phyloP scores from a whole-genome alignment of 257 asterid genomes.

The Gentiana straminea region DNA sequence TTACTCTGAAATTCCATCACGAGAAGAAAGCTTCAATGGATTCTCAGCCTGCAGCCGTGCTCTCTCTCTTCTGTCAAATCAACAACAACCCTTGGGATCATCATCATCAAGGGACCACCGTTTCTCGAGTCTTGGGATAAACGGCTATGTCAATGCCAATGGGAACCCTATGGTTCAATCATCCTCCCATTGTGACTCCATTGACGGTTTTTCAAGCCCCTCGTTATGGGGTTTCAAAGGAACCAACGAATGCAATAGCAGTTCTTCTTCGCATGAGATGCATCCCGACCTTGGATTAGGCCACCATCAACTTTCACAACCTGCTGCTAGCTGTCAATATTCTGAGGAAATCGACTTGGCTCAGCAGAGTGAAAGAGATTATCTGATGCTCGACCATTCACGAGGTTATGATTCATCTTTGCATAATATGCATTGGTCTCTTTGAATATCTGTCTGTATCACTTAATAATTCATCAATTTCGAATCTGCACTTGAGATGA shows the following conservation, averaged over 20 bases:
- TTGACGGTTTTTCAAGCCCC: constrained; percentile 26
- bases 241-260: constrained; percentile 20
- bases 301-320: constrained; percentile 45
- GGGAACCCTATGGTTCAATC: constrained; percentile 36
- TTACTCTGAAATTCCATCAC: constrained; percentile 33
- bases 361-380: constrained; percentile 39
- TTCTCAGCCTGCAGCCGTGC: constrained; percentile 55
- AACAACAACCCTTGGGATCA: constrained; percentile 48
- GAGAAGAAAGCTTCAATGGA: constrained; percentile 35
- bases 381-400: constrained; percentile 38
- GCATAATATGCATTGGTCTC: constrained; percentile 62
- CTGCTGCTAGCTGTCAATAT: constrained; percentile 20
- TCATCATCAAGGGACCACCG: constrained; percentile 22
- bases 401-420: constrained; percentile 50
- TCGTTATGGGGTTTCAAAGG: constrained; percentile 40
- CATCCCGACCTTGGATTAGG: constrained; percentile 44
- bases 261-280: constrained; percentile 25
- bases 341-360: constrained; percentile 47
- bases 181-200: constrained; percentile 26
- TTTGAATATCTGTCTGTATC: constrained; percentile 16
- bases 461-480: no score
- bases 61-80: constrained; percentile 99
- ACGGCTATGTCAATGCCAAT: constrained; percentile 19
- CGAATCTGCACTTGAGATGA: no score
- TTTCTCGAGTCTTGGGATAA: constrained; percentile 36